Evolutionary conservation across 1,284 basidiomycete species (phyloP).

Genomic region (Ganoderma boninense): DNA sequence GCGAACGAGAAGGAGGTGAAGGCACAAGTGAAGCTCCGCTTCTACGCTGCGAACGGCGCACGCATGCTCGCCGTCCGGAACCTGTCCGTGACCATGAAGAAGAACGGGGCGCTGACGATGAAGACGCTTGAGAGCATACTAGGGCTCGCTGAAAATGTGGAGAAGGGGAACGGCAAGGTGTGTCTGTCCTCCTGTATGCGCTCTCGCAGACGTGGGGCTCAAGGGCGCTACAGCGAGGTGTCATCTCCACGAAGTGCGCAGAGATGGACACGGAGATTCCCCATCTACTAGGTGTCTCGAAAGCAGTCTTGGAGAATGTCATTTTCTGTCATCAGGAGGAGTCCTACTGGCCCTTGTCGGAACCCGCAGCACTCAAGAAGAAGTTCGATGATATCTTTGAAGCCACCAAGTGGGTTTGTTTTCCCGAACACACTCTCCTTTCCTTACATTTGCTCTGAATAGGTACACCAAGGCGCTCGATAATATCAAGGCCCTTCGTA

Average conservation of each 20-base stretch:
- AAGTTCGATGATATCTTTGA: constrained; percentile 99
- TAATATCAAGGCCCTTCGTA: constrained; percentile 88
- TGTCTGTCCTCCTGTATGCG: constrained; percentile 29
- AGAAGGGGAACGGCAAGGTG: constrained; percentile 78
- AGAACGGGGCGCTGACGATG: constrained; percentile 89
- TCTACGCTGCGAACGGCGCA: constrained; percentile 87
- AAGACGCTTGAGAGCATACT: constrained; percentile 97
- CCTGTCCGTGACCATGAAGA: constrained; percentile 93
- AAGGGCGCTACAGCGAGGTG: constrained; percentile 67
- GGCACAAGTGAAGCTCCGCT: constrained; percentile 96
- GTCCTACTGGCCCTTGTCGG: constrained; percentile 96
- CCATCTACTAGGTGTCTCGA: constrained; percentile 92
- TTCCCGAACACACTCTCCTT: not conserved
- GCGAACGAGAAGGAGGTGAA: constrained; percentile 99
- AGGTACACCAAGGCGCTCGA: constrained; percentile 98
- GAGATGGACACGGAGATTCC: constrained; percentile 98
- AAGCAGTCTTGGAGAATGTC: constrained; percentile 97
- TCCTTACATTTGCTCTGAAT: not conserved
- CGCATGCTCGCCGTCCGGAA: constrained; percentile 95
- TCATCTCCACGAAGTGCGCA: constrained; percentile 95
- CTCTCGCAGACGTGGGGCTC: constrained; percentile 4
- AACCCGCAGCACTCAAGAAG: constrained; percentile 93
- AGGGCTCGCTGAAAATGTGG: constrained; percentile 71
- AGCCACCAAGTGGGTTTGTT: constrained; percentile 80
- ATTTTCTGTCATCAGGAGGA: constrained; percentile 99